Percentiles rank a stretch among this genome's conserved stretches.
Evolutionary conservation across 1,139 yeast genomes (phyloP).

Genomic region (Ogataea hybrid): DNA sequence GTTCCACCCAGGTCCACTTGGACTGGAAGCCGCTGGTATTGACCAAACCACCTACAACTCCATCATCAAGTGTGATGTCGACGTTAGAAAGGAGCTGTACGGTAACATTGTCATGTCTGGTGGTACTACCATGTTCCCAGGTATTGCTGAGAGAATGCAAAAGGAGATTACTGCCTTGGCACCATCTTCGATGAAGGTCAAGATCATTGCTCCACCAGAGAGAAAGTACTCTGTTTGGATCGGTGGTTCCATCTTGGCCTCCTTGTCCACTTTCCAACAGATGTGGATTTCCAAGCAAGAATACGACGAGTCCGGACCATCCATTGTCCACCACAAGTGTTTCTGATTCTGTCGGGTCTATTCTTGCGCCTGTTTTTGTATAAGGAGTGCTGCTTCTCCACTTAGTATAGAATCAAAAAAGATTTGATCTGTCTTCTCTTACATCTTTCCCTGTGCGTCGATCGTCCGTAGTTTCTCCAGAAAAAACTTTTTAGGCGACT

Average conservation of each 20-base stretch:
- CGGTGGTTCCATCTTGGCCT: conserved; percentile 99
- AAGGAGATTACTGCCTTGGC: conserved; percentile 99
- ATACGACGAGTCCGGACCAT: conserved; percentile 99
- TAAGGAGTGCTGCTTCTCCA: conserved; percentile 10
- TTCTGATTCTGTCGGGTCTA: conserved; percentile 56
- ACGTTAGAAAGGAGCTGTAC: conserved; percentile 98
- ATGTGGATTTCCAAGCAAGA: conserved; percentile 99
- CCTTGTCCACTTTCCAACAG: conserved; percentile 99
- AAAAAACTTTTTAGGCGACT: neutral
- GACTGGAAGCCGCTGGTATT: conserved; percentile 98
- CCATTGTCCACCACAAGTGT: conserved; percentile 99
- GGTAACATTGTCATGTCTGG: conserved; percentile 99
- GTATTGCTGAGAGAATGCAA: conserved; percentile 99
- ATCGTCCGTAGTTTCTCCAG: conserved; percentile 5
- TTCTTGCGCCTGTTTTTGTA: conserved; percentile 16
- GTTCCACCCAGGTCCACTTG: conserved; percentile 97
- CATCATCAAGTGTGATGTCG: conserved; percentile 98
- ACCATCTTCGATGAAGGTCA: conserved; percentile 99
- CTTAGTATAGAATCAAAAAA: conserved; percentile 11
- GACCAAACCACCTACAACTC: conserved; percentile 99
- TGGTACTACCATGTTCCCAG: conserved; percentile 99
- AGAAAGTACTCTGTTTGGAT: conserved; percentile 99
- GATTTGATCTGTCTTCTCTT: conserved; percentile 6
- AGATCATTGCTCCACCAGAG: conserved; percentile 99
- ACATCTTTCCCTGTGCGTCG: conserved; percentile 2